These are phyloP conservation scores for Globisporangium barbulae DNA, from an alignment of 352 stramenopile genomes.

Conservation along the genomic window DNA sequence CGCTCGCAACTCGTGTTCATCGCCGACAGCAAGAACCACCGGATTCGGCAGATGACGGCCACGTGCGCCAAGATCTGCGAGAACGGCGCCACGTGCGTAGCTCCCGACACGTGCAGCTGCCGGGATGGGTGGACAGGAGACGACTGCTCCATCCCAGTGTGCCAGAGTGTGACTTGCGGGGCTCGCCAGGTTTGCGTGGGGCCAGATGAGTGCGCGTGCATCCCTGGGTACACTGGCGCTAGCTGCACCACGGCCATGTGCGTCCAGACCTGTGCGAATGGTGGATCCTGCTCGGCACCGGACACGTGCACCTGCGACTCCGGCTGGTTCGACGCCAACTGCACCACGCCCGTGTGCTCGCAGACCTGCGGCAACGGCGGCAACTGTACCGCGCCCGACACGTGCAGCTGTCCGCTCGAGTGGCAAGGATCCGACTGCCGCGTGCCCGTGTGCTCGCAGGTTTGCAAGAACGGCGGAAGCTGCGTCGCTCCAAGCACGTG, in stretches of 20 bases:
- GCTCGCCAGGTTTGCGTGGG: slow-evolving; percentile 88
- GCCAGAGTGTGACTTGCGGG: slow-evolving; percentile 36
- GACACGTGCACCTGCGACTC: slow-evolving; percentile 90
- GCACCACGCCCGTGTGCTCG: slow-evolving; percentile 93
- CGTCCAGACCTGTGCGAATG: slow-evolving; percentile 88
- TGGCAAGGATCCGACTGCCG: slow-evolving; percentile 93
- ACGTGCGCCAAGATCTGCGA: slow-evolving; percentile 93
- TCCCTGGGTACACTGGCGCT: slow-evolving; percentile 87
- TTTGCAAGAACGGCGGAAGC: slow-evolving; percentile 85
- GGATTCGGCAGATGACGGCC: slow-evolving; percentile 89
- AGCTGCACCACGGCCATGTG: slow-evolving; percentile 83
- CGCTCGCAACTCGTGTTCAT: slow-evolving; percentile 80
- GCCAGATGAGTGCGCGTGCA: slow-evolving; percentile 90
- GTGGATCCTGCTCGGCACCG: slow-evolving; percentile 84
- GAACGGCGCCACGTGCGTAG: slow-evolving; percentile 90
- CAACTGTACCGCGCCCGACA: slow-evolving; percentile 92
- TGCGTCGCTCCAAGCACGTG: slow-evolving; percentile 95
- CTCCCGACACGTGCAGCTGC: slow-evolving; percentile 87
- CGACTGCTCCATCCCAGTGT: slow-evolving; percentile 86
- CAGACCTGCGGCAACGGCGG: slow-evolving; percentile 96
- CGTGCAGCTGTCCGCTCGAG: slow-evolving; percentile 85
- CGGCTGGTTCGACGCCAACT: slow-evolving; percentile 97
- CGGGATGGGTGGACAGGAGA: slow-evolving; percentile 85
- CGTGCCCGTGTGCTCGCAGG: slow-evolving; percentile 87
- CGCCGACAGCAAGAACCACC: slow-evolving; percentile 93